phyloP scores from a whole-genome alignment of 1,139 yeast species.

The Taphrina sp. region DNA sequence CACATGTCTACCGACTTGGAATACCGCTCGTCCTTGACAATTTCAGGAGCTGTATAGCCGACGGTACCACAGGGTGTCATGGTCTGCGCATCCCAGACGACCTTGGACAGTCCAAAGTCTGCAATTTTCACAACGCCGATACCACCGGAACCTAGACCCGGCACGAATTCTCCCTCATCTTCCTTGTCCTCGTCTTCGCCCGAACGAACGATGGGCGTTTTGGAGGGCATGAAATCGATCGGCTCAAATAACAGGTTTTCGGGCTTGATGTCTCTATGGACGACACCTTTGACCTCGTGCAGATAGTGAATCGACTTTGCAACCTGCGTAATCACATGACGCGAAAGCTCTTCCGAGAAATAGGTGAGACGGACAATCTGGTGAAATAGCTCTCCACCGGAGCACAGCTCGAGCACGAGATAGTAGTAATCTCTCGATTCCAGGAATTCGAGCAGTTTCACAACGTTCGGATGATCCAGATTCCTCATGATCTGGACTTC shows the following conservation, averaged over 20 bases:
- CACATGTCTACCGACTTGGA: constrained; percentile 93
- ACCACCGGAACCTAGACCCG: constrained; percentile 85
- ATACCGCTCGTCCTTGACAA: constrained; percentile 78
- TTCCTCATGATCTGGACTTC: constrained; percentile 84
- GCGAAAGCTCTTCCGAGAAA: constrained; percentile 77
- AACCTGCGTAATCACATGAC: constrained; percentile 82
- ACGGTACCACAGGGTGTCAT: constrained; percentile 90
- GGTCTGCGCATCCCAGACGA: constrained; percentile 64
- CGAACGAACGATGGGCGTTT: constrained; percentile 53
- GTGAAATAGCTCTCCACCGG: constrained; percentile 94
- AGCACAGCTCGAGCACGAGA: constrained; percentile 76
- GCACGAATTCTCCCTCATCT: constrained; percentile 81
- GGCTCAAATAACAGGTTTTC: constrained; percentile 86
- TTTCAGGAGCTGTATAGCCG: constrained; percentile 93
- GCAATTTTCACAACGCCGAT: constrained; percentile 84
- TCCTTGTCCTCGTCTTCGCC: constrained; percentile 74
- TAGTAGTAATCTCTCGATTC: constrained; percentile 68
- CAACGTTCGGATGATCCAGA: constrained; percentile 68
- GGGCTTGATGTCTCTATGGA: constrained; percentile 93
- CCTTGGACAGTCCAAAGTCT: constrained; percentile 89
- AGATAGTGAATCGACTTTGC: constrained; percentile 77
- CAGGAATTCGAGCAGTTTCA: constrained; percentile 64
- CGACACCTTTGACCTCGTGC: constrained; percentile 80
- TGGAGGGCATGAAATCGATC: constrained; percentile 58
- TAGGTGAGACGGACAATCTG: constrained; percentile 89